Conservation (phyloP, 2,329 filamentous ascomycete species). For the Pseudocercospora vitis region DNA sequence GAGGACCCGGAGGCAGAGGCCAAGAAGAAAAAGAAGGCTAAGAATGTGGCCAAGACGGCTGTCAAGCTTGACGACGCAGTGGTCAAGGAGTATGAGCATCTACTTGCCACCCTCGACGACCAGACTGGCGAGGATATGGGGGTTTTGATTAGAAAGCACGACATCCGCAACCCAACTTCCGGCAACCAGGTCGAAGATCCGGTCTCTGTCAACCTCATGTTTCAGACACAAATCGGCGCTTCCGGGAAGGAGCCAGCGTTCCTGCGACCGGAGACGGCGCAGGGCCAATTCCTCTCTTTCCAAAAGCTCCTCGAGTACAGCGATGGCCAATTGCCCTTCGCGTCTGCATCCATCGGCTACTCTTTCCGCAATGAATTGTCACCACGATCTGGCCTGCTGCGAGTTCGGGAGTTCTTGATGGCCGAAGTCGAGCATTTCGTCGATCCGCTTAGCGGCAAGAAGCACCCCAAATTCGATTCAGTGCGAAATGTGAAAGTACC, state of each 20-base stretch:
- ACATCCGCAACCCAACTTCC: conserved; percentile 84
- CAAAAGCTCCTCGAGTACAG: conserved; percentile 95
- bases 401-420: conserved; percentile 97
- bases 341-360: conserved; percentile 94
- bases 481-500: conserved; percentile 80
- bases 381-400: conserved; percentile 82
- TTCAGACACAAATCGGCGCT: conserved; percentile 90
- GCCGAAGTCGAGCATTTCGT: conserved; percentile 99
- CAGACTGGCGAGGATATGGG: conserved; percentile 85
- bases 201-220: conserved; percentile 97
- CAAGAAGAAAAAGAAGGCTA: conserved; percentile 75
- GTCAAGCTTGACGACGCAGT: conserved; percentile 85
- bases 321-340: conserved; percentile 92
- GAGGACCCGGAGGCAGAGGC: conserved; percentile 72
- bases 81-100: conserved; percentile 85
- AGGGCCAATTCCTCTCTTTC: conserved; percentile 98
- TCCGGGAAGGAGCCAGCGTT: conserved; percentile 84
- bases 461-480: conserved; percentile 83
- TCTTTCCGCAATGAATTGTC: conserved; percentile 99
- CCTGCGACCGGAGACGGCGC: conserved; percentile 89
- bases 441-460: conserved; percentile 91
- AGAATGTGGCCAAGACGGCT: conserved; percentile 65
- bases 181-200: conserved; percentile 75
- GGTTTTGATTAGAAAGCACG: conserved; percentile 82
- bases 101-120: conserved; percentile 92